These are phyloP conservation scores for Mrakiaceae sp. DNA, from an alignment of 1,284 basidiomycete species.

Conservation along the genomic window DNA sequence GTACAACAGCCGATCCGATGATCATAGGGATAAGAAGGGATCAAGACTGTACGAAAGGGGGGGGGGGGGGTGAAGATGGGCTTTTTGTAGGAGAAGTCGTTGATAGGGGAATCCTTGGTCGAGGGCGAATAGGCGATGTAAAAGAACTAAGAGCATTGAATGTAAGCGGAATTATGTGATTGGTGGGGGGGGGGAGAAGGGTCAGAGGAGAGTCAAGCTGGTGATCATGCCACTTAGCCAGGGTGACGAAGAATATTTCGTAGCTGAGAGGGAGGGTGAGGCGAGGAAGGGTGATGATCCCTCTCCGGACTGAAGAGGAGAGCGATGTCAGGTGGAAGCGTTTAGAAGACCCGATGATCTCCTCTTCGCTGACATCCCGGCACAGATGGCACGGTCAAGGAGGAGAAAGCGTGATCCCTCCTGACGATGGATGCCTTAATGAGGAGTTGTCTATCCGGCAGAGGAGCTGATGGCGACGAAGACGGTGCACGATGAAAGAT, in stretches of 20 bases:
- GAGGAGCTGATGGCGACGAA: neutral
- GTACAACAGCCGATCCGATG: slow-evolving; percentile 38
- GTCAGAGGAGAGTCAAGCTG: slow-evolving; percentile 18
- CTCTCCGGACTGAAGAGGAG: slow-evolving; percentile 19
- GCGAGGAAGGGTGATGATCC: slow-evolving; percentile 26
- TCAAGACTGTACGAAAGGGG: slow-evolving; percentile 18
- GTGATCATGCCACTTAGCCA: slow-evolving; percentile 30
- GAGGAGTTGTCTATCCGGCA: slow-evolving; percentile 14
- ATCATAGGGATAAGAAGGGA: slow-evolving; percentile 34
- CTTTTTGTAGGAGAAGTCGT: slow-evolving; percentile 10
- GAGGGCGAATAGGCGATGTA: slow-evolving; percentile 27
- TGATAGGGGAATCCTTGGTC: slow-evolving; percentile 18
- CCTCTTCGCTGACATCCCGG: slow-evolving; percentile 27
- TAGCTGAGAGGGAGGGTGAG: slow-evolving; percentile 26
- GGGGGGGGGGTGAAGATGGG: no score
- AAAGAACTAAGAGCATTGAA: slow-evolving; percentile 33
- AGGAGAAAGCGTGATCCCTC: slow-evolving; percentile 3
- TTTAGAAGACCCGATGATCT: slow-evolving; percentile 33
- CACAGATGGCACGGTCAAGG: neutral
- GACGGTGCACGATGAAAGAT: slow-evolving; percentile 6
- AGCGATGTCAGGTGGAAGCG: slow-evolving; percentile 29
- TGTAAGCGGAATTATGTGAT: slow-evolving; percentile 14
- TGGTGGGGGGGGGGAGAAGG: neutral
- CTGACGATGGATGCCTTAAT: slow-evolving; percentile 21
- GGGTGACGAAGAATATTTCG: slow-evolving; percentile 15